Conservation (phyloP, 768 basidiomycete genomes). For the Agrocybe pediades region DNA sequence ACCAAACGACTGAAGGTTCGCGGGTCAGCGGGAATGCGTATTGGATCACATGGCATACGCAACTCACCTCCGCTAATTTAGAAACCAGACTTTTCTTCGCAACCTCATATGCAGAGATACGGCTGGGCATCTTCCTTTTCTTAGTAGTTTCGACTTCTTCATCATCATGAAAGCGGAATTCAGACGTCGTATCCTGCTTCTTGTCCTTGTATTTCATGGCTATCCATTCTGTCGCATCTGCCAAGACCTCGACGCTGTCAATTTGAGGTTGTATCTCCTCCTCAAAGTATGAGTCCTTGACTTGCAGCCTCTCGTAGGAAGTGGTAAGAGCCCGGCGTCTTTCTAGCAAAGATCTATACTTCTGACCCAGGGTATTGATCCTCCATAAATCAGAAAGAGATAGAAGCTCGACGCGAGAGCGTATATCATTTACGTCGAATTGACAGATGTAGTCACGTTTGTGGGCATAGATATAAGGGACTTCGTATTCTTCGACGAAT, state of each 20-base stretch:
- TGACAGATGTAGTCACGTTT: conserved; percentile 88
- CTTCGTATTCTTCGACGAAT: conserved; percentile 88
- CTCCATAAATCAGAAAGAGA: conserved; percentile 85
- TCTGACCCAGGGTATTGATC: conserved; percentile 86
- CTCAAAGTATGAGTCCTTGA: conserved; percentile 77
- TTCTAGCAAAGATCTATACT: conserved; percentile 84
- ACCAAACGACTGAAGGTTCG: conserved; percentile 69
- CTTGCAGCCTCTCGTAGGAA: conserved; percentile 68
- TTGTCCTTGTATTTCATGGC: conserved; percentile 79
- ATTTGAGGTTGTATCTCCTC: conserved; percentile 65
- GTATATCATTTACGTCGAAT: conserved; percentile 69
- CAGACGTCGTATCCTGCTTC: conserved; percentile 55
- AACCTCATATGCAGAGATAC: conserved; percentile 81
- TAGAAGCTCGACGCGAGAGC: conserved; percentile 70
- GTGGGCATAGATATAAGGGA: conserved; percentile 94
- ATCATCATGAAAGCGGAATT: conserved; percentile 74
- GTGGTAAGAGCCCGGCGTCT: conserved; percentile 62
- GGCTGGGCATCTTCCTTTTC: conserved; percentile 82
- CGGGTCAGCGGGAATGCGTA: not conserved
- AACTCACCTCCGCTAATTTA: conserved; percentile 76
- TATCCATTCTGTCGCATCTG: conserved; percentile 92
- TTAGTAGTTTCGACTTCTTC: conserved; percentile 52
- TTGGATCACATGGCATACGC: too few species aligned
- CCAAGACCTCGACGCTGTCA: conserved; percentile 85
- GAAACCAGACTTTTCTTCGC: conserved; percentile 78